These are phyloP conservation scores for Scleroderma citrinum DNA, from an alignment of 768 basidiomycete species.

Conservation along the genomic window DNA sequence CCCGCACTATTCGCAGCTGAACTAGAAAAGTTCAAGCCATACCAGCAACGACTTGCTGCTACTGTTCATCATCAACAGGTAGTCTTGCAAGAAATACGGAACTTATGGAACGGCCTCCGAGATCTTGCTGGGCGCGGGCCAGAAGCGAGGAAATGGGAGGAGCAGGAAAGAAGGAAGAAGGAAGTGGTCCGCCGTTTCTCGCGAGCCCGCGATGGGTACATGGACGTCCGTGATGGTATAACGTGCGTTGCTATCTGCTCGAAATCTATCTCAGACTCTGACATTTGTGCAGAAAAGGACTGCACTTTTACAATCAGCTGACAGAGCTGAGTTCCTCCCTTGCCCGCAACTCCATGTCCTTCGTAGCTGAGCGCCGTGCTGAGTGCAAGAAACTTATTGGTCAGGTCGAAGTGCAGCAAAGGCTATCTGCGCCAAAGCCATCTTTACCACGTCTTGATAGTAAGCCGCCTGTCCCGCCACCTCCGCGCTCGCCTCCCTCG, in stretches of 20 bases:
- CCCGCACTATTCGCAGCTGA: slow-evolving; percentile 87
- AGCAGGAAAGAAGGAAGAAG: slow-evolving; percentile 72
- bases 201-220: slow-evolving; percentile 75
- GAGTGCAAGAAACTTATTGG: slow-evolving; percentile 68
- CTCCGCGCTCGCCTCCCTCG: slow-evolving; percentile 34
- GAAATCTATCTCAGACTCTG: slow-evolving; percentile 6
- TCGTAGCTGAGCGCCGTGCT: slow-evolving; percentile 52
- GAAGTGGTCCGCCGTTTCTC: slow-evolving; percentile 68
- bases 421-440: slow-evolving; percentile 42
- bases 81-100: slow-evolving; percentile 66
- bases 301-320: slow-evolving; percentile 85
- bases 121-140: slow-evolving; percentile 71
- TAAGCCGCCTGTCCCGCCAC: slow-evolving; percentile 46
- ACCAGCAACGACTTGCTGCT: slow-evolving; percentile 73
- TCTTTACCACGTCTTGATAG: slow-evolving; percentile 36
- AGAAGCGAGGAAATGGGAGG: slow-evolving; percentile 76
- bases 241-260: slow-evolving; percentile 45
- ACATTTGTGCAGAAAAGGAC: slow-evolving; percentile 58
- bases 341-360: slow-evolving; percentile 51
- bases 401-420: slow-evolving; percentile 68
- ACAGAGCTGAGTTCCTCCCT: slow-evolving; percentile 56
- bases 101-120: slow-evolving; percentile 68
- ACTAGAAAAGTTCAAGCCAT: slow-evolving; percentile 92
- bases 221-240: slow-evolving; percentile 81
- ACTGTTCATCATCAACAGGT: slow-evolving; percentile 75